These are phyloP conservation scores for Harringtonia aguacate DNA, from an alignment of 2,329 filamentous ascomycete genomes.

Conservation along the genomic window DNA sequence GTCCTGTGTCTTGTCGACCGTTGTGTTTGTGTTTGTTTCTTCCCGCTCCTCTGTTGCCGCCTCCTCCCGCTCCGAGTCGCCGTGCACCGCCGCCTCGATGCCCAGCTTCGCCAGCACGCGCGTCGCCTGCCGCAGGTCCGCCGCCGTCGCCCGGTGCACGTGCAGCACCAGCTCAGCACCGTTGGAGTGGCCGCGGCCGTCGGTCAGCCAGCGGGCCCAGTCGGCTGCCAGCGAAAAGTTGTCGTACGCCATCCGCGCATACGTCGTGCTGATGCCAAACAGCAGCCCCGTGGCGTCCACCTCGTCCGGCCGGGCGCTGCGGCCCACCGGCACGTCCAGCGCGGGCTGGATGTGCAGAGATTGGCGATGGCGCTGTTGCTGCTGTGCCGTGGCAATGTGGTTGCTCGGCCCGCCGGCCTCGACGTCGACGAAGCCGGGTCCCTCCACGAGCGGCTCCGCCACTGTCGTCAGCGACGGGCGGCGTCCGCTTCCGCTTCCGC, in stretches of 20 bases:
- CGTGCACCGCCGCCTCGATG: constrained; percentile 24
- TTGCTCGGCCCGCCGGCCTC: background rate
- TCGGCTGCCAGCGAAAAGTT: constrained; percentile 28
- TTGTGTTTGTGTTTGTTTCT: no score
- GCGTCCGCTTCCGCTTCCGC: background rate
- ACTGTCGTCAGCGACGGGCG: constrained; percentile 15
- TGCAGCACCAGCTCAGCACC: constrained; percentile 31
- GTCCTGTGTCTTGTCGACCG: no score
- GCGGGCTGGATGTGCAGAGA: constrained; percentile 11
- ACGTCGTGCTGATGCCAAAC: constrained; percentile 33
- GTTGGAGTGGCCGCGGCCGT: constrained; percentile 27
- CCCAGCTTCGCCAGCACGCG: constrained; percentile 21
- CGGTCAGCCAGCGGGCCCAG: constrained; percentile 36
- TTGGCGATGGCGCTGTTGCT: constrained; percentile 3
- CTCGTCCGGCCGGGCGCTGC: constrained; percentile 19
- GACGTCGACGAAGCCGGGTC: background rate
- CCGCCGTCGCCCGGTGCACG: constrained; percentile 25
- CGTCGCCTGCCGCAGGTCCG: constrained; percentile 22
- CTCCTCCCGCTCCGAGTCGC: no score
- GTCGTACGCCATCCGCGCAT: constrained; percentile 24
- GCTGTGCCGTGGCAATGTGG: background rate
- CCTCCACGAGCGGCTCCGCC: constrained; percentile 7
- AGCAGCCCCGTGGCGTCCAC: constrained; percentile 27
- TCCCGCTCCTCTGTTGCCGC: no score
- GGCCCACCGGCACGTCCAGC: constrained; percentile 22